phyloP scores from a whole-genome alignment of 1,284 basidiomycete genomes.

The Heterobasidion parviporum region DNA sequence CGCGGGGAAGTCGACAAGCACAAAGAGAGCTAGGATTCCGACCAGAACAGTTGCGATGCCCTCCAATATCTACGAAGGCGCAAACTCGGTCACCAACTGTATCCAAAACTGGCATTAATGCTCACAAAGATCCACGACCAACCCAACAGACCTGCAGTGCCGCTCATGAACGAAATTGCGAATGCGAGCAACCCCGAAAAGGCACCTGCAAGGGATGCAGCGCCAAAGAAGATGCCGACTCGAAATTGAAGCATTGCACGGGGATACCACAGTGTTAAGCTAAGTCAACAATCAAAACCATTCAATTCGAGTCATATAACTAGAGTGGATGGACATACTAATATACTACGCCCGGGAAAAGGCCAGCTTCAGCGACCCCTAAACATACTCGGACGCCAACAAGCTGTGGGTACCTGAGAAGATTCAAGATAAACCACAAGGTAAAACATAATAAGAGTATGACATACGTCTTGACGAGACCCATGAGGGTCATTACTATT shows the following conservation, averaged over 20 bases:
- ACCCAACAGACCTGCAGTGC: conserved; percentile 27
- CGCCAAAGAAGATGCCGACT: conserved; percentile 27
- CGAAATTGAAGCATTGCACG: conserved; percentile 25
- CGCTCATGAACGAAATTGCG: conserved; percentile 34
- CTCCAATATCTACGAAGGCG: conserved; percentile 37
- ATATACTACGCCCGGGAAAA: conserved; percentile 64
- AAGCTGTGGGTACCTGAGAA: conserved; percentile 47
- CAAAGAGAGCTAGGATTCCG: conserved; percentile 34
- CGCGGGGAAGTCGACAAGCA: conserved; percentile 51
- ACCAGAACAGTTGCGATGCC: conserved; percentile 42
- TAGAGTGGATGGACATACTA: conserved; percentile 25
- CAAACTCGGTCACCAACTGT: background rate
- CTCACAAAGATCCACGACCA: conserved; percentile 39
- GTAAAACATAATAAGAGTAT: background rate
- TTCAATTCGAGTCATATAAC: background rate
- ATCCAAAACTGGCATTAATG: conserved; percentile 11
- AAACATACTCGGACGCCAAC: conserved; percentile 51
- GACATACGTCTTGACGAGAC: conserved; percentile 51
- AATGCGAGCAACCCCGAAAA: conserved; percentile 33
- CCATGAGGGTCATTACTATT: conserved; percentile 48
- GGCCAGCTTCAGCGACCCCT: conserved; percentile 60
- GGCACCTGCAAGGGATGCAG: conserved; percentile 26
- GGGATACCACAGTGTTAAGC: conserved; percentile 26
- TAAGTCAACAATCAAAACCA: conserved; percentile 12
- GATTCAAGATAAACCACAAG: background rate